A percentile compares a stretch with the other conserved stretches of the same genome.
Evolutionary conservation across 768 basidiomycete species (phyloP).

Genomic region (Strobilomyces confusus): DNA sequence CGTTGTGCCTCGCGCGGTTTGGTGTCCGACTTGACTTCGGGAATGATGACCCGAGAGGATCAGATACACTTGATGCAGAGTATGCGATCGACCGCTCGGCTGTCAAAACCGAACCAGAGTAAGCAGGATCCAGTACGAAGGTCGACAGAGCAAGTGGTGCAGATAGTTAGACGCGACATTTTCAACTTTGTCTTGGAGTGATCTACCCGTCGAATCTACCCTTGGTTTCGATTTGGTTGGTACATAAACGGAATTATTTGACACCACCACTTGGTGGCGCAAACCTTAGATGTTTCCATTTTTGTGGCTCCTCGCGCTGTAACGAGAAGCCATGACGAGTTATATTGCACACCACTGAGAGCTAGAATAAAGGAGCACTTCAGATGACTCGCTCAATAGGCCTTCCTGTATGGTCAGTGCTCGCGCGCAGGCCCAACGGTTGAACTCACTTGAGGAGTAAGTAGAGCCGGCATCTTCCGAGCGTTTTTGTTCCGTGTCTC

Average conservation of each 20-base stretch:
- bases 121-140: not conserved
- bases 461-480: not conserved
- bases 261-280: not conserved
- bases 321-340: not conserved
- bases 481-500: not conserved
- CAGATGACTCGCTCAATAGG: too few species aligned
- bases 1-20: slow-evolving; percentile 30
- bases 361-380: too few species aligned
- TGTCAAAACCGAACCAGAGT: slow-evolving; percentile 13
- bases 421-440: too few species aligned
- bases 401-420: too few species aligned
- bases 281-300: not conserved
- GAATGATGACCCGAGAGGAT: not conserved
- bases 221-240: not conserved
- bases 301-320: not conserved
- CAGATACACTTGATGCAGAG: not conserved
- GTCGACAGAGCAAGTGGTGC: not conserved
- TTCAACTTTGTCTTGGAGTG: not conserved
- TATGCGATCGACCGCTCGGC: not conserved
- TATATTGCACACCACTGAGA: not conserved
- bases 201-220: not conserved
- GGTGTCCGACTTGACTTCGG: slow-evolving; percentile 28
- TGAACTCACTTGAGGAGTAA: too few species aligned
- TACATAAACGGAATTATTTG: not conserved
- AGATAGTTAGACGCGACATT: not conserved